These are phyloP conservation scores for Rhododendron williamsianum DNA, from an alignment of 148 eudicot genomes.

Conservation along the genomic window DNA sequence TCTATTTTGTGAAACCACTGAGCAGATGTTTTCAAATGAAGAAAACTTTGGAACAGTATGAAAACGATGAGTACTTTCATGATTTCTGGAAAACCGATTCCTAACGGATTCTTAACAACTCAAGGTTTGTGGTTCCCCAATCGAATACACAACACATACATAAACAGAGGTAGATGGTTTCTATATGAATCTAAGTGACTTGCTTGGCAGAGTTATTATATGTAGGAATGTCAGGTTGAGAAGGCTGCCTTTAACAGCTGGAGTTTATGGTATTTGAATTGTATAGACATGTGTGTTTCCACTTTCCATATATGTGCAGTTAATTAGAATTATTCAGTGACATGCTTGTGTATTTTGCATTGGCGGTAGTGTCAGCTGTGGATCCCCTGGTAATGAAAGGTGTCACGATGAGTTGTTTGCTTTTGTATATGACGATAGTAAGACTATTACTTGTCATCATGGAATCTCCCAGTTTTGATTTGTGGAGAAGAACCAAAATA, in stretches of 20 bases:
- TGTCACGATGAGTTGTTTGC: background rate
- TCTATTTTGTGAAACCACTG: background rate
- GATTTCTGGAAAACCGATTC: background rate
- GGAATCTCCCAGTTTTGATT: background rate
- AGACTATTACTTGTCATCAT: background rate
- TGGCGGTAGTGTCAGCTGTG: background rate
- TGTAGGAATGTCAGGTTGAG: background rate
- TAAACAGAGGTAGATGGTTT: background rate
- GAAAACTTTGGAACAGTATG: background rate
- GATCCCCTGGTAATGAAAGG: background rate
- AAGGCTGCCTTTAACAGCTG: background rate
- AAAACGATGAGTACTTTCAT: background rate
- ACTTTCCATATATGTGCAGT: background rate
- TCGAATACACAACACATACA: background rate
- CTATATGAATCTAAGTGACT: background rate
- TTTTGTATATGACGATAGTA: background rate
- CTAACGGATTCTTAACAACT: background rate
- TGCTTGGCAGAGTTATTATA: background rate
- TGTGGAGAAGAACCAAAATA: background rate
- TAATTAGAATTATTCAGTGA: background rate
- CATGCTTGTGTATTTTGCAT: background rate
- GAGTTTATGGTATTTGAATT: background rate
- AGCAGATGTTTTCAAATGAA: background rate
- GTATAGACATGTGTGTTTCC: no score
- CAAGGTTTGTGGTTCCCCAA: background rate